Evolutionary conservation across 2,329 filamentous ascomycete genomes (phyloP).

Genomic region (Alternaria postmessia): DNA sequence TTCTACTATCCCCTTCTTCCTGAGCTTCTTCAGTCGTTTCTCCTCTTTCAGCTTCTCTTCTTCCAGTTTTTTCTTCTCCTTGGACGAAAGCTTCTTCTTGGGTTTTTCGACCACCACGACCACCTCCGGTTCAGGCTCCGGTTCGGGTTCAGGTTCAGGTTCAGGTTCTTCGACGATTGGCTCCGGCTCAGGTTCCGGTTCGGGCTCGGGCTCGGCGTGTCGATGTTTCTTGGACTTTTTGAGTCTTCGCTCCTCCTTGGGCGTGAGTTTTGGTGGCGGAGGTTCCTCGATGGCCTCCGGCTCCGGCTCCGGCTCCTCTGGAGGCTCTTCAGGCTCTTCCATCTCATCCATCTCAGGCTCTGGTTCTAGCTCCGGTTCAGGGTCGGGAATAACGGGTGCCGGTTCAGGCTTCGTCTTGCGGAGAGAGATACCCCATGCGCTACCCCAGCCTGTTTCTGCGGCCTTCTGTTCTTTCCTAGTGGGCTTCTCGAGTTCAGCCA

Average conservation of each 20-base stretch:
- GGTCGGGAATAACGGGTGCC: conserved; percentile 12
- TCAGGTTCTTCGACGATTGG: conserved; percentile 35
- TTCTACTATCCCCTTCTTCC: conserved; percentile 37
- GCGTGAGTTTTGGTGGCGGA: conserved; percentile 17
- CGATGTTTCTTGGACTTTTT: conserved; percentile 20
- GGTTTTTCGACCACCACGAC: conserved; percentile 42
- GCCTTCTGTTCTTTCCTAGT: conserved; percentile 38
- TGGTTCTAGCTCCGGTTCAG: conserved; percentile 19
- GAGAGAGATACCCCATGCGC: conserved; percentile 56
- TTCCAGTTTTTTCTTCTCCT: conserved; percentile 20
- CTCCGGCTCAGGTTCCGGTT: conserved; percentile 27
- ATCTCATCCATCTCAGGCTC: conserved; percentile 12
- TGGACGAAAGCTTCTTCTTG: conserved; percentile 42
- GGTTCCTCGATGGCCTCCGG: conserved; percentile 30
- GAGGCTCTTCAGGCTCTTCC: conserved; percentile 25
- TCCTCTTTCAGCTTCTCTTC: conserved; percentile 12
- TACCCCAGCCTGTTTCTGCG: conserved; percentile 44
- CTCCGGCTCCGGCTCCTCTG: conserved; percentile 40
- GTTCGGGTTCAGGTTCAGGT: conserved; percentile 17
- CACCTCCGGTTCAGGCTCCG: conserved; percentile 38
- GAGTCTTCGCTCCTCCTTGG: conserved; percentile 11
- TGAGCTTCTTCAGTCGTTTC: conserved; percentile 41
- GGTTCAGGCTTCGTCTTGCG: conserved; percentile 56
- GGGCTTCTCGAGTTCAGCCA: conserved; percentile 48
- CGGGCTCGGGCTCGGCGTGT: conserved; percentile 33